Percentiles rank a stretch among this genome's conserved stretches.
phyloP scores from a whole-genome alignment of 805 yeast genomes.

The Candida oleophila region DNA sequence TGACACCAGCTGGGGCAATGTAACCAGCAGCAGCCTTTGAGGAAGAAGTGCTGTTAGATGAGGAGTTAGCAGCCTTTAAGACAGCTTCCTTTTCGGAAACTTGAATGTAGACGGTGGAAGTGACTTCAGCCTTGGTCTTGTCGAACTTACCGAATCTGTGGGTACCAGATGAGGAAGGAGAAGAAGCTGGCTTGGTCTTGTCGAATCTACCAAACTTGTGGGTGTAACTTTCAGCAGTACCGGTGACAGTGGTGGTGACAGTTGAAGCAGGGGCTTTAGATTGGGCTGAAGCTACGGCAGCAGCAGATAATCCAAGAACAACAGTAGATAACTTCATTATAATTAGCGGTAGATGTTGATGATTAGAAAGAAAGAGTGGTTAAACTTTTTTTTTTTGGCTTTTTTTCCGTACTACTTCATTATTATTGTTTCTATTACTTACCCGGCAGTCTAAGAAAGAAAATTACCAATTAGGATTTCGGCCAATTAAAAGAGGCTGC shows the following conservation, averaged over 20 bases:
- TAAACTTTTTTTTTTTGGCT: not conserved
- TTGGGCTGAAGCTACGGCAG: constrained; percentile 24
- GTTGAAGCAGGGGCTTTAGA: constrained; percentile 19
- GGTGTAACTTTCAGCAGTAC: constrained; percentile 37
- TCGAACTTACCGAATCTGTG: constrained; percentile 35
- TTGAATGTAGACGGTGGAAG: constrained; percentile 24
- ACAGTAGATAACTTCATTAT: constrained; percentile 44
- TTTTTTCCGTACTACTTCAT: not conserved
- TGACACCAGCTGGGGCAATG: constrained; percentile 17
- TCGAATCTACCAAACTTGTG: constrained; percentile 31
- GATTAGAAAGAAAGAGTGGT: not conserved
- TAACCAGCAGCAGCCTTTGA: constrained; percentile 25
- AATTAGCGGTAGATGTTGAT: not conserved
- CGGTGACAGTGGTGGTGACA: constrained; percentile 33
- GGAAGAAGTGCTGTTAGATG: constrained; percentile 12
- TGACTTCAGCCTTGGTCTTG: constrained; percentile 33
- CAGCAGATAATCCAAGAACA: constrained; percentile 40
- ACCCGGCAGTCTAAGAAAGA: not conserved
- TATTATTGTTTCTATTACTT: too few species aligned
- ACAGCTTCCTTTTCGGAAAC: constrained; percentile 5
- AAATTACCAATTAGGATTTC: not conserved
- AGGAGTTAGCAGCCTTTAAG: constrained; percentile 12
- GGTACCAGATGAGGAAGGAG: constrained; percentile 30
- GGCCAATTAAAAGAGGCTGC: not conserved
- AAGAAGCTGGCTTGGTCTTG: constrained; percentile 34